A percentile compares a stretch with the other conserved stretches of the same genome.
phyloP scores from a whole-genome alignment of 192 early-diverging fungal genomes.

The Paraglomus occultum region DNA sequence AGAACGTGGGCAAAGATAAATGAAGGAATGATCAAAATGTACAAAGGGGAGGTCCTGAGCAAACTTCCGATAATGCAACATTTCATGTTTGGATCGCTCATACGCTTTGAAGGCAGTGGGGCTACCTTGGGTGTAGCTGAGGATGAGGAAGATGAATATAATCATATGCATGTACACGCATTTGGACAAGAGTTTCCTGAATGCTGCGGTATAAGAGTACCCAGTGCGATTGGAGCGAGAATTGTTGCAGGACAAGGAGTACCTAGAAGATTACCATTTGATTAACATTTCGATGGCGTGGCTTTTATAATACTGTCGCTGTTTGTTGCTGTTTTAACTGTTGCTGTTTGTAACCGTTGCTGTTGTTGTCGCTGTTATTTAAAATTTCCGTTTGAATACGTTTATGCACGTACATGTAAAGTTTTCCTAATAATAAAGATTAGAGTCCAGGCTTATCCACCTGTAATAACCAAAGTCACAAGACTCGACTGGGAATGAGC shows the following conservation, averaged over 20 bases:
- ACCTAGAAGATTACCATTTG: constrained; percentile 40
- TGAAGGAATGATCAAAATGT: constrained; percentile 94
- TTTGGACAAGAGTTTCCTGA: constrained; percentile 77
- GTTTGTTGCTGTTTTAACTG: too few relatives aligned
- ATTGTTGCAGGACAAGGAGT: constrained; percentile 29
- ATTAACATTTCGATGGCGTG: constrained; percentile 24
- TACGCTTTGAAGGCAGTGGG: constrained; percentile 66
- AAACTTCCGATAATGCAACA: constrained; percentile 99
- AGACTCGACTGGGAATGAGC: too few relatives aligned
- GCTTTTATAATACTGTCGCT: too few relatives aligned
- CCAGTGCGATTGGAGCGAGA: constrained; percentile 74
- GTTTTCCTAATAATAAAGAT: too few relatives aligned
- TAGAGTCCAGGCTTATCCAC: too few relatives aligned
- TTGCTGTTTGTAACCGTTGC: too few relatives aligned
- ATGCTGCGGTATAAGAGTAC: constrained; percentile 79
- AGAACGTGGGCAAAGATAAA: constrained; percentile 93
- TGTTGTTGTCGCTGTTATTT: too few relatives aligned
- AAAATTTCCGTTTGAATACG: too few relatives aligned
- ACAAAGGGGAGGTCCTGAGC: constrained; percentile 84
- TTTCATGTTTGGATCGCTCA: constrained; percentile 87
- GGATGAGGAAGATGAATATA: constrained; percentile 51
- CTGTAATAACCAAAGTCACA: too few relatives aligned
- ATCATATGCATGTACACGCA: constrained; percentile 63
- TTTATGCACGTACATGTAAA: too few relatives aligned
- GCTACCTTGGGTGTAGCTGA: constrained; percentile 37